Percentiles rank a stretch among this genome's conserved stretches.
phyloP scores from a whole-genome alignment of 139 green algal species.

The Mychonastes homosphaera region DNA sequence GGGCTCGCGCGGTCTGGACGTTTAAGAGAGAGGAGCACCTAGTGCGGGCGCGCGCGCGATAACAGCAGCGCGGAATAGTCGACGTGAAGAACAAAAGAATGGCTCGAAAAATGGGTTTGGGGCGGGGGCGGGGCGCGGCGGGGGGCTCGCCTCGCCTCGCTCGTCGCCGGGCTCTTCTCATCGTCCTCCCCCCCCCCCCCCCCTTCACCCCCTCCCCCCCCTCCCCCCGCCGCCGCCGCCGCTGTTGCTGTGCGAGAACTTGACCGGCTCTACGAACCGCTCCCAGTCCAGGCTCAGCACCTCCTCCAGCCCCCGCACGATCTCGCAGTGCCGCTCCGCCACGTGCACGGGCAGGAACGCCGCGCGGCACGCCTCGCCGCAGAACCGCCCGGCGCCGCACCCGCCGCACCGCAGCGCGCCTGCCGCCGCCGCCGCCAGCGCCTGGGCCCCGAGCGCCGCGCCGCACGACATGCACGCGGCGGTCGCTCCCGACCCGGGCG shows the following conservation, averaged over 20 bases:
- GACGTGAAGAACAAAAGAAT: background rate
- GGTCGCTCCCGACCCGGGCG: background rate
- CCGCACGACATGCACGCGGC: slow-evolving; percentile 18
- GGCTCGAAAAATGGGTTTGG: no score
- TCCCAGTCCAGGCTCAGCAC: slow-evolving; percentile 18
- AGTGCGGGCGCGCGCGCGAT: no score
- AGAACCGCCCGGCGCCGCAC: slow-evolving; percentile 30
- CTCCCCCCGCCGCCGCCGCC: background rate
- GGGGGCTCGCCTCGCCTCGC: no score
- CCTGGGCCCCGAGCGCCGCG: background rate
- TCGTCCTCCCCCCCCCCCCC: no score
- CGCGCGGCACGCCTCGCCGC: slow-evolving; percentile 15
- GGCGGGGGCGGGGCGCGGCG: no score
- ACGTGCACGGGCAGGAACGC: slow-evolving; percentile 8
- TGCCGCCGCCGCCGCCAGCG: background rate
- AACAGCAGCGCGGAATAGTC: background rate
- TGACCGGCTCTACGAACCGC: slow-evolving; percentile 17
- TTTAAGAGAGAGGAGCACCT: no score
- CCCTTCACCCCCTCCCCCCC: background rate
- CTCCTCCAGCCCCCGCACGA: slow-evolving; percentile 7
- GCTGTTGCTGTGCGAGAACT: slow-evolving; percentile 2
- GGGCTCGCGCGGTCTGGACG: no score
- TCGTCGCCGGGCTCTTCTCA: no score
- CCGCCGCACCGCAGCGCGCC: slow-evolving; percentile 13
- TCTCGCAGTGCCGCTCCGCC: slow-evolving; percentile 5